Conservation (phyloP, 495 filamentous ascomycete genomes). For the Friedmanniomyces simplex region DNA sequence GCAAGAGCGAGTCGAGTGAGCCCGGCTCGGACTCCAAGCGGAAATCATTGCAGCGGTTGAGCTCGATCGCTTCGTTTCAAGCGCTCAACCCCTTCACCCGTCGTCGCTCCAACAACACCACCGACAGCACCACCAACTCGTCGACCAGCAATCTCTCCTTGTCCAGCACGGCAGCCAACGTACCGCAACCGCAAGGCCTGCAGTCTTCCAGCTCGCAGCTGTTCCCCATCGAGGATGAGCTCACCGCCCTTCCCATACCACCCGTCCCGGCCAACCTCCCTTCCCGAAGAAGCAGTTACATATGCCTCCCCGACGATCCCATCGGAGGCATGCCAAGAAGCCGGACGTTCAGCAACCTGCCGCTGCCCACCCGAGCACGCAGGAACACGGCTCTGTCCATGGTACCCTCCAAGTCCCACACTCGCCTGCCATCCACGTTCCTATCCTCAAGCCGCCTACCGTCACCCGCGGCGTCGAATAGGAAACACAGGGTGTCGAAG, state of each 20-base stretch:
- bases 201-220: not conserved
- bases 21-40: conserved; percentile 10
- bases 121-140: conserved; percentile 9
- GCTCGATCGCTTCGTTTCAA: conserved; percentile 22
- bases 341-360: conserved; percentile 23
- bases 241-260: conserved; percentile 9
- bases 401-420: conserved; percentile 9
- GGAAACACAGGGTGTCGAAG: conserved; percentile 12
- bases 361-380: conserved; percentile 14
- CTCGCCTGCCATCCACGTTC: conserved; percentile 7
- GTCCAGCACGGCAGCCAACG: conserved; percentile 6
- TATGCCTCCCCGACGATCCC: conserved; percentile 18
- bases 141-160: conserved; percentile 18
- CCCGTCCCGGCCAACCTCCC: not conserved
- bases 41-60: conserved; percentile 14
- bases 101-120: conserved; percentile 18
- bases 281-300: conserved; percentile 14
- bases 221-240: not conserved
- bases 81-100: conserved; percentile 19
- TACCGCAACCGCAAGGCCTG: not conserved
- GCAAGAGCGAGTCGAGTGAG: conserved; percentile 11
- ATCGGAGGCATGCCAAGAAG: conserved; percentile 21
- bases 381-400: conserved; percentile 1
- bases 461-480: conserved; percentile 11
- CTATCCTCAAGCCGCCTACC: conserved; percentile 17